phyloP scores from a whole-genome alignment of 2,329 filamentous ascomycete species.

The Alternaria postmessia region DNA sequence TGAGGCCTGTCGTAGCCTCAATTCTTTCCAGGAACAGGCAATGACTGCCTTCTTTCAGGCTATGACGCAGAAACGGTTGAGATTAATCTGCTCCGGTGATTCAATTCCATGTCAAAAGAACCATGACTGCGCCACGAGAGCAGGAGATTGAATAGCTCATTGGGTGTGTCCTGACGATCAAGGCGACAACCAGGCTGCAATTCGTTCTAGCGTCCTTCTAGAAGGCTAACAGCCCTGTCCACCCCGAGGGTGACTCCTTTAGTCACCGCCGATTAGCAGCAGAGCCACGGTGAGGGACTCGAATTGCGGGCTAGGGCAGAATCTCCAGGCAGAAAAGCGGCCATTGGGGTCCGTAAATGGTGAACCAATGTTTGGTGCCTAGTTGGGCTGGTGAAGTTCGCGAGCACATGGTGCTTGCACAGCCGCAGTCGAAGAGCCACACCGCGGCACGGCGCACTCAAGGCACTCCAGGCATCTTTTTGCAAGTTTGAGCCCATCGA shows the following conservation, averaged over 20 bases:
- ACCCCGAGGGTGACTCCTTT: conserved; percentile 39
- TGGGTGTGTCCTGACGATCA: conserved; percentile 34
- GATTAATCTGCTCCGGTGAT: conserved; percentile 26
- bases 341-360: conserved; percentile 22
- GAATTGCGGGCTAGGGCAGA: conserved; percentile 32
- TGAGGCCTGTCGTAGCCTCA: conserved; percentile 38
- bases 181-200: conserved; percentile 41
- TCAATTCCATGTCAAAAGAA: conserved; percentile 23
- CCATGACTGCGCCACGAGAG: conserved; percentile 37
- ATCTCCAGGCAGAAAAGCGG: conserved; percentile 38
- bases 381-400: conserved; percentile 29
- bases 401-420: conserved; percentile 26
- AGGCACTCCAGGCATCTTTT: conserved; percentile 31
- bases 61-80: conserved; percentile 35
- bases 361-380: conserved; percentile 45
- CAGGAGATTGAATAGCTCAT: conserved; percentile 22
- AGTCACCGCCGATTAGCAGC: conserved; percentile 34
- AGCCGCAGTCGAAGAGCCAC: conserved; percentile 37
- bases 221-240: conserved; percentile 26
- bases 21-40: conserved; percentile 33
- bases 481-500: conserved; percentile 25
- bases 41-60: conserved; percentile 43
- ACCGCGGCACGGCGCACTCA: conserved; percentile 35
- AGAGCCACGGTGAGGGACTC: conserved; percentile 35
- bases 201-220: conserved; percentile 36